phyloP scores from a whole-genome alignment of 176 grass and related monocot species.

The Rhynchospora breviuscula region DNA sequence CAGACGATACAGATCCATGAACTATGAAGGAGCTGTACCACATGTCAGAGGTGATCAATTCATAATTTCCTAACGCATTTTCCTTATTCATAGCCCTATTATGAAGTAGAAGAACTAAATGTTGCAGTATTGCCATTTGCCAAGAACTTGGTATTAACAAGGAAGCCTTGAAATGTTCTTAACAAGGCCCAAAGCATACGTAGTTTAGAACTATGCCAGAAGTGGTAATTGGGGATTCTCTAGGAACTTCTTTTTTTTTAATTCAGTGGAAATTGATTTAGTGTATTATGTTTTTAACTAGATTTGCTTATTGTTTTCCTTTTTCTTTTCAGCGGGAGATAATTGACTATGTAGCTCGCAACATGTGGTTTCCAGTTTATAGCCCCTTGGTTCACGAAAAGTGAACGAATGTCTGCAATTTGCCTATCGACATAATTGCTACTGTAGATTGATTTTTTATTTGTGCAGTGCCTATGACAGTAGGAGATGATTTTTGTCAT shows the following conservation, averaged over 20 bases:
- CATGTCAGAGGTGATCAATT: slow-evolving; percentile 71
- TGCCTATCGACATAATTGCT: slow-evolving; percentile 10
- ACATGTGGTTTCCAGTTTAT: slow-evolving; percentile 97
- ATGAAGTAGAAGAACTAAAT: not conserved
- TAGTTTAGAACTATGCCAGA: not conserved
- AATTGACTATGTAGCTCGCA: slow-evolving; percentile 62
- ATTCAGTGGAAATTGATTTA: not conserved
- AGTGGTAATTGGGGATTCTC: not conserved
- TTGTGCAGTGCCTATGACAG: not conserved
- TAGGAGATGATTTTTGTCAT: slow-evolving; percentile 6
- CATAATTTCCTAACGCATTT: not conserved
- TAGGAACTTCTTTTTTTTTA: not conserved
- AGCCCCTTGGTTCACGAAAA: slow-evolving; percentile 86
- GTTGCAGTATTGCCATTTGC: not conserved
- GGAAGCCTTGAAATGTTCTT: not conserved
- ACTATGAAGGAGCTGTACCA: slow-evolving; percentile 50
- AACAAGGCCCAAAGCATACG: not conserved
- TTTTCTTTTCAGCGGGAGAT: slow-evolving; percentile 54
- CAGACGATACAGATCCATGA: too few relatives aligned
- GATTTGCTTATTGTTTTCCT: not conserved
- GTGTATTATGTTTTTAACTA: not conserved
- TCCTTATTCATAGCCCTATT: not conserved
- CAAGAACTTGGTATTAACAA: not conserved
- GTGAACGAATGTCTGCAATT: slow-evolving; percentile 23
- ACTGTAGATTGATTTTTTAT: slow-evolving; percentile 5